phyloP scores from a whole-genome alignment of 305 asterid genomes.

The Fraxinus dipetala region DNA sequence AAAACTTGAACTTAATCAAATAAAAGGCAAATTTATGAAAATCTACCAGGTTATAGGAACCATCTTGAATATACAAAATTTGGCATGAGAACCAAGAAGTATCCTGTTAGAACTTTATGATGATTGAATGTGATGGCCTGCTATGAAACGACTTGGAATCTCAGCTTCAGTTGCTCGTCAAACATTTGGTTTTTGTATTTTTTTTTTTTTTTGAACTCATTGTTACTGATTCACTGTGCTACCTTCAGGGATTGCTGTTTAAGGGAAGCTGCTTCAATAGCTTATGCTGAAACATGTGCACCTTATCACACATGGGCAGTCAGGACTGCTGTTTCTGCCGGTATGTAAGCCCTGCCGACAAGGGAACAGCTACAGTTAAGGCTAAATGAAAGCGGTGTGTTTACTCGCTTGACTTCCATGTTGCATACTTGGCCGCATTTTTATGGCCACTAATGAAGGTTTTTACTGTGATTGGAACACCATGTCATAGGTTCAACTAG shows the following conservation, averaged over 20 bases:
- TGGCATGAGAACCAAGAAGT: not conserved
- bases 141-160: not conserved
- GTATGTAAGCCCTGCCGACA: slow-evolving; percentile 88
- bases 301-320: slow-evolving; percentile 94
- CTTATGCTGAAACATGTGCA: slow-evolving; percentile 81
- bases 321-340: slow-evolving; percentile 90
- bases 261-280: slow-evolving; percentile 79
- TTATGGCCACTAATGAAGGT: not conserved
- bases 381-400: slow-evolving; percentile 78
- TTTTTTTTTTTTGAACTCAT: not conserved
- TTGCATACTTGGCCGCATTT: not conserved
- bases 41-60: not conserved
- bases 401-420: not conserved
- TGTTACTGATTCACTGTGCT: not conserved
- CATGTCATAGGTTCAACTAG: not conserved
- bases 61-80: not conserved
- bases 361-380: slow-evolving; percentile 73
- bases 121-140: not conserved
- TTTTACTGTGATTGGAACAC: not conserved
- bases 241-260: slow-evolving; percentile 54
- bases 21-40: not conserved
- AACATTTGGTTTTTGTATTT: not conserved
- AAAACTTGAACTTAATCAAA: not conserved
- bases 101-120: not conserved
- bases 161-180: not conserved